Base-by-base conservation (phyloP, 2,329 filamentous ascomycete genomes). In the Diplodia sapinea region DNA sequence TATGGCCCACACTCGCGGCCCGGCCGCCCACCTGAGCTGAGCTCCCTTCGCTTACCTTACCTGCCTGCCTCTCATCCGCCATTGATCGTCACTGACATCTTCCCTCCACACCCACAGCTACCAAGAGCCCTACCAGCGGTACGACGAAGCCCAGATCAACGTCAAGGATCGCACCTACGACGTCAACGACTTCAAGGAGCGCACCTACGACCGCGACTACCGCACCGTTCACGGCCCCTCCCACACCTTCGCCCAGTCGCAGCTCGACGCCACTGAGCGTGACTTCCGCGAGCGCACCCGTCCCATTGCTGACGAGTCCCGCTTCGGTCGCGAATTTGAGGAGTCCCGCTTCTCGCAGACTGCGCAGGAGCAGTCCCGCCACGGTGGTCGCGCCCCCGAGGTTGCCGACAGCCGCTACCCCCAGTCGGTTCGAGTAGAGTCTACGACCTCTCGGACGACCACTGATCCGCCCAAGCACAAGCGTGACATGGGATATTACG, bases 401-500 rank as follows among this genome's bases (percentile, higher is more conserved):
- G 59, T 69, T 69, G 74, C 77, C 69, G 76, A 78, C 75, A 73
- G 75, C 70, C 77, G 76, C 75, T 79, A 79, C 77, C 72, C 77
- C 72, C 73, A 75, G 61, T 77, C 86, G 74, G 81, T 86, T 74
- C 82, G 82, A 77, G 82, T 85, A 80, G 78, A 83, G 71, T 76
- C 74, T 66, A 76, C 82, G 77, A 77, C 80, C 74, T 61, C 65
- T 67, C 81, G 80, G 72, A 80, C 82, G 73, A 85, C 85, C 76
- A 80, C 84, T 76, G 84, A 87, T 76, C 75, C 80, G 72, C 78
- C 81, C 70, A 78, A 80, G 73, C 80, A 80, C 77, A 81, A 82
- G 78, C 81, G 80, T 85, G 88, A 89, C 77, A 91, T 91, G 89
- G 89, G 89, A 85, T 91, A 91, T 84, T 91, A 91, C 88, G 89